These are phyloP conservation scores for Lindgomyces ingoldianus DNA, from an alignment of 495 filamentous ascomycete species.

Conservation along the genomic window DNA sequence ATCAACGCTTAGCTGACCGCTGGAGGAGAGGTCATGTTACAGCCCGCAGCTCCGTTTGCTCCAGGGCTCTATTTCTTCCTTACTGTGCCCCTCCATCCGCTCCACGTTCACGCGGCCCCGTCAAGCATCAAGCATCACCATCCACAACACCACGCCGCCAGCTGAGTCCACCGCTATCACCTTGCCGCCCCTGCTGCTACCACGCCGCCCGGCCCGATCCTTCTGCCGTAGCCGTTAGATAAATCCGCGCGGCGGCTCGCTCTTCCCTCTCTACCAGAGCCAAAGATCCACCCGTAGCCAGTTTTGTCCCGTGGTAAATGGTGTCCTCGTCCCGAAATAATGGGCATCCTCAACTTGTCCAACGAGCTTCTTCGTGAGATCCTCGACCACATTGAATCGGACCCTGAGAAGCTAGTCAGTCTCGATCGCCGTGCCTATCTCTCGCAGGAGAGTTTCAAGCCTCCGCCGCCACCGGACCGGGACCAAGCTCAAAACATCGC, in stretches of 20 bases:
- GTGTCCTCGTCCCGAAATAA: constrained; percentile 28
- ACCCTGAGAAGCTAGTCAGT: constrained; percentile 50
- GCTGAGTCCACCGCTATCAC: constrained; percentile 21
- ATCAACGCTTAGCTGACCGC: constrained; percentile 36
- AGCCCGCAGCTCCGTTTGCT: constrained; percentile 34
- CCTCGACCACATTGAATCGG: constrained; percentile 54
- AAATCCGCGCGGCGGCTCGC: constrained; percentile 17
- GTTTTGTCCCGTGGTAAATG: constrained; percentile 31
- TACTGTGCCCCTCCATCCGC: constrained; percentile 26
- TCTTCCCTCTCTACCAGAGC: constrained; percentile 2
- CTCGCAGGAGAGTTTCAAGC: constrained; percentile 57
- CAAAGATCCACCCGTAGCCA: not conserved
- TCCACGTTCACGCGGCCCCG: constrained; percentile 5
- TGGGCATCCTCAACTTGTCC: constrained; percentile 54
- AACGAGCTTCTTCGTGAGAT: constrained; percentile 65
- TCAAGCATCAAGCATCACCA: constrained; percentile 11
- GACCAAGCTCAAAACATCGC: constrained; percentile 50
- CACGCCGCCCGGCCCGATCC: constrained; percentile 30
- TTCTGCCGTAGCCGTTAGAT: constrained; percentile 3
- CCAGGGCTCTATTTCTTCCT: constrained; percentile 27
- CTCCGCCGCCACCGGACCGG: constrained; percentile 47
- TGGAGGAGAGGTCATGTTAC: constrained; percentile 33
- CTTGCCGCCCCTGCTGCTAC: constrained; percentile 22
- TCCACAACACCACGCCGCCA: constrained; percentile 26
- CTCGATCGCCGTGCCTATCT: constrained; percentile 56